These are phyloP conservation scores for Phaeosphaeriaceae sp. DNA, from an alignment of 2,329 filamentous ascomycete genomes.

Conservation along the genomic window DNA sequence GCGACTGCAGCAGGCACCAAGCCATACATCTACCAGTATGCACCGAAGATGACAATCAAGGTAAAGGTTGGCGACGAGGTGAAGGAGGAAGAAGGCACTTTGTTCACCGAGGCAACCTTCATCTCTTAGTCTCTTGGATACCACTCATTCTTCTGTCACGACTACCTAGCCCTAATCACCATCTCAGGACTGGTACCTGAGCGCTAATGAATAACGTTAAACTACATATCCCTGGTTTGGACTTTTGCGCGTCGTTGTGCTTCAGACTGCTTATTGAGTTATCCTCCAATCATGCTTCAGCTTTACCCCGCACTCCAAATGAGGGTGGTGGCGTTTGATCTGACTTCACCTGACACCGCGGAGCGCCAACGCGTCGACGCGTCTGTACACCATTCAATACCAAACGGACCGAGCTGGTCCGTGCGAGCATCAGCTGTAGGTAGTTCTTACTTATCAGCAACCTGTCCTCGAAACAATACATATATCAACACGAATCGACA, in stretches of 20 bases:
- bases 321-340: neutral
- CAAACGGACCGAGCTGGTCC: neutral
- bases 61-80: slow-evolving; percentile 85
- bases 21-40: slow-evolving; percentile 97
- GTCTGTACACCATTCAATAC: neutral
- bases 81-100: slow-evolving; percentile 75
- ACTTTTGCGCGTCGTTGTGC: neutral
- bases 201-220: slow-evolving; percentile 37
- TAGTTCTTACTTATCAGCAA: neutral
- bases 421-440: slow-evolving; percentile 1
- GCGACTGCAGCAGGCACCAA: slow-evolving; percentile 88
- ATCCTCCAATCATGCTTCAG: neutral
- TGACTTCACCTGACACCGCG: slow-evolving; percentile 22
- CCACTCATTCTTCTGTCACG: slow-evolving; percentile 23
- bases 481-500: slow-evolving; percentile 8
- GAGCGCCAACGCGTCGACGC: slow-evolving; percentile 17
- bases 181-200: slow-evolving; percentile 45
- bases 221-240: neutral
- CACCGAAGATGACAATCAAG: slow-evolving; percentile 77
- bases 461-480: neutral
- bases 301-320: slow-evolving; percentile 7
- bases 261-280: neutral
- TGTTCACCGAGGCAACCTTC: slow-evolving; percentile 95
- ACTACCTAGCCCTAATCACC: slow-evolving; percentile 42
- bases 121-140: slow-evolving; percentile 68